Evolutionary conservation across 768 basidiomycete genomes (phyloP), one percentile per base, ranked within the genome.

Genomic region (Rhizopogon rudus): DNA sequence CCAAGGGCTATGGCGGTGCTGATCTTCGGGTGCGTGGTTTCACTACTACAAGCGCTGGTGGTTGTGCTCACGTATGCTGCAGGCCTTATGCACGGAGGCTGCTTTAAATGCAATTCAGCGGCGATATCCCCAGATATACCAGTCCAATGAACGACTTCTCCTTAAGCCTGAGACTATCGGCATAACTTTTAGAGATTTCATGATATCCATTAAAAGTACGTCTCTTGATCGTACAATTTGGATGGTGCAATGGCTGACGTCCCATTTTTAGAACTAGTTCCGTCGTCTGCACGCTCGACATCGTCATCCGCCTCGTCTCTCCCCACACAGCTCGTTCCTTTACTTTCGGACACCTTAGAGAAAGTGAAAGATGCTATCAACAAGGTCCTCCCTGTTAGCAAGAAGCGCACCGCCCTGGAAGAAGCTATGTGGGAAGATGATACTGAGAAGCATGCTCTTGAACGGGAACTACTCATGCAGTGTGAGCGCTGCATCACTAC

Each of bases 1-100:
- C 96, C 7, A 98, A 98, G 70, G 97, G 97, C 0, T 99, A 98
- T 69, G 97, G 92, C 25, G 97, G 97, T 59, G 97, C 97, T 39
- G 97, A 99, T 77, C 69, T 99, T 54, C 77, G 97, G 72, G 96
- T 96, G 61, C 59, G 89, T 61, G 20, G 16, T 10, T 12, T 50
- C 13, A 1, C 41, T 31, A 16, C 22, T 46, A 75, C 9, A 49
- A 42, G 28, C 28, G 40, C 29, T 49, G 42, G 40, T 49, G 1
- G 17, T 50, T 54, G 28, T 42, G 17, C 29, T 61, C 56, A 57
- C 48, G 37, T 13, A n/a, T 14, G 14, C 17, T 39, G 46, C 61
- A 84, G 95, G 96, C 97, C 0, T 75, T 99, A 4, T 98, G 96
- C 63, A 98, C 97, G 6, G 97, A 99, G 73, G 93, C 97, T 9